These are phyloP conservation scores for Bipolaris oryzae DNA, from an alignment of 2,329 filamentous ascomycete genomes.

Conservation along the genomic window DNA sequence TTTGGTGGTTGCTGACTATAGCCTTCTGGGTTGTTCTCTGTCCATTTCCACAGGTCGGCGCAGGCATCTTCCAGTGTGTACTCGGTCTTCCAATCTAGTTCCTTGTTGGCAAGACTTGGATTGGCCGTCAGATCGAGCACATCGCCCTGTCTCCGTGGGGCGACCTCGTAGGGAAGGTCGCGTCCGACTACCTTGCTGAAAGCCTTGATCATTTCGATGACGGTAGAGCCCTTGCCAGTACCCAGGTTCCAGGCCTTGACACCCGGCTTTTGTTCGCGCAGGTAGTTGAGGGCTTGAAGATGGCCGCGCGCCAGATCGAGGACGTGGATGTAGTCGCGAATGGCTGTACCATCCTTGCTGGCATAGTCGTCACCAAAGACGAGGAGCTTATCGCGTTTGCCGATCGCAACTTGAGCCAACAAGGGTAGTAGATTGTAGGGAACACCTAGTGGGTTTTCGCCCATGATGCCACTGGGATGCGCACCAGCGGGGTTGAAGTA, in stretches of 20 bases:
- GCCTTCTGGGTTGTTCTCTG: slow-evolving; percentile 92
- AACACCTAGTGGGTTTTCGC: slow-evolving; percentile 93
- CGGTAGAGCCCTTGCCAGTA: slow-evolving; percentile 91
- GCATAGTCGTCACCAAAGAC: slow-evolving; percentile 95
- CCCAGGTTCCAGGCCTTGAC: slow-evolving; percentile 97
- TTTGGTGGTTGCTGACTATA: slow-evolving; percentile 91
- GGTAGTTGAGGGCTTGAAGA: slow-evolving; percentile 86
- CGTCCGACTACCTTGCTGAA: slow-evolving; percentile 87
- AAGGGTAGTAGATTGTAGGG: slow-evolving; percentile 95
- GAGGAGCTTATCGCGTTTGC: slow-evolving; percentile 89
- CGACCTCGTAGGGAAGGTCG: slow-evolving; percentile 85
- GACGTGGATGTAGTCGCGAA: slow-evolving; percentile 98
- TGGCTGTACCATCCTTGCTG: slow-evolving; percentile 89
- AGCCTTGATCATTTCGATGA: slow-evolving; percentile 96
- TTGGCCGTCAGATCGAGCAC: slow-evolving; percentile 95
- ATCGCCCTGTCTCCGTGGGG: slow-evolving; percentile 80
- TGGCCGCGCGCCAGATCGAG: slow-evolving; percentile 87
- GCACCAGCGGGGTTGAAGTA: slow-evolving; percentile 98
- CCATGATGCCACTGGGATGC: slow-evolving; percentile 95
- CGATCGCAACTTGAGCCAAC: slow-evolving; percentile 93
- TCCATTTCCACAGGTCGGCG: slow-evolving; percentile 95
- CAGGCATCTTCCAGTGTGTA: slow-evolving; percentile 91
- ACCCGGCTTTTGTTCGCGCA: slow-evolving; percentile 81
- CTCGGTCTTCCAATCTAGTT: slow-evolving; percentile 92
- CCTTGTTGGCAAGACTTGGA: slow-evolving; percentile 81